These are phyloP conservation scores for Chenopodium quinoa DNA, from an alignment of 148 eudicot species.

Conservation along the genomic window DNA sequence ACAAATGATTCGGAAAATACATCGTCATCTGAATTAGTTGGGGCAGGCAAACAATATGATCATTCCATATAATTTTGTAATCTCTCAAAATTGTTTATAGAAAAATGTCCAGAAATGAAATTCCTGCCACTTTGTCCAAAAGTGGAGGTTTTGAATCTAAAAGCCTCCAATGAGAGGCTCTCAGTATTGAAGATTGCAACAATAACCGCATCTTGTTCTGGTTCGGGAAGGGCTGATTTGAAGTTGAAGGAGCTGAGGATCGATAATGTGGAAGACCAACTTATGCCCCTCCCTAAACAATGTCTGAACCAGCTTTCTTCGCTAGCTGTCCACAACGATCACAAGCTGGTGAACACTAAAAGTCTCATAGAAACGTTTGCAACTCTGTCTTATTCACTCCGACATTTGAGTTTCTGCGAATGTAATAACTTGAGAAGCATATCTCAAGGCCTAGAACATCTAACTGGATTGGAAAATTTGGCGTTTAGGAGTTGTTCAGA, in stretches of 20 bases:
- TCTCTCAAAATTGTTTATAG: too few relatives aligned
- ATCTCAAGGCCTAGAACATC: constrained; percentile 19
- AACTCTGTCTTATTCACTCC: constrained; percentile 7
- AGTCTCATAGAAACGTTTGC: neutral
- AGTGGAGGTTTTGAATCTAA: too few relatives aligned
- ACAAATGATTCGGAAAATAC: too few relatives aligned
- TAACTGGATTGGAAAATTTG: constrained; percentile 19
- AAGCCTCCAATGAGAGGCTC: too few relatives aligned
- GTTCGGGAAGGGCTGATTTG: neutral
- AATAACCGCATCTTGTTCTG: neutral
- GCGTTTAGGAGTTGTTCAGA: neutral
- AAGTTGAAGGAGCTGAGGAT: too few relatives aligned
- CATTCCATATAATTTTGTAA: too few relatives aligned
- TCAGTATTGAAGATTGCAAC: too few relatives aligned
- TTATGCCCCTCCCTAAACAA: constrained; percentile 8
- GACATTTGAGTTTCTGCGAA: neutral
- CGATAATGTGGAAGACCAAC: constrained; percentile 7
- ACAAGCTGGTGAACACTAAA: neutral
- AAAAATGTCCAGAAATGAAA: too few relatives aligned
- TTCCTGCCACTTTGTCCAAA: too few relatives aligned
- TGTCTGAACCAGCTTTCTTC: constrained; percentile 17
- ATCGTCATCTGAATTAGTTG: too few relatives aligned
- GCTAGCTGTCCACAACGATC: neutral
- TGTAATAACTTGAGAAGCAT: constrained; percentile 9
- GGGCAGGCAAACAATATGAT: neutral